Evolutionary conservation across 2,329 filamentous ascomycete species (phyloP).

Genomic region (Thermoascus crustaceus): DNA sequence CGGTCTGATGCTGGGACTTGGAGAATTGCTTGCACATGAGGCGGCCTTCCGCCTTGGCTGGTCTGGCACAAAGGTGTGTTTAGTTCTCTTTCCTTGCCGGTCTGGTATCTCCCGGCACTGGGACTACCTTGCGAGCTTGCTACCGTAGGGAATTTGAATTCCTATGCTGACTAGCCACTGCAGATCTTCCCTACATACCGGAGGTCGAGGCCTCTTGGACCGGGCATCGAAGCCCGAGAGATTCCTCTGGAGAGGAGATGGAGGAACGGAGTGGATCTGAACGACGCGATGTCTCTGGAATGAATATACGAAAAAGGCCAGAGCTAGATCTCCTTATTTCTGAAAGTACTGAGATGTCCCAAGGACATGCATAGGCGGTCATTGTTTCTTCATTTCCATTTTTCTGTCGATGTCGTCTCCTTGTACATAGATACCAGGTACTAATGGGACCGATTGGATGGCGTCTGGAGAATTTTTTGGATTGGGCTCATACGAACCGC

Average conservation of each 20-base stretch:
- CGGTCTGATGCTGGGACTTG: slow-evolving; percentile 95
- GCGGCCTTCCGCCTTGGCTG: slow-evolving; percentile 87
- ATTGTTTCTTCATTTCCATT: slow-evolving; percentile 1
- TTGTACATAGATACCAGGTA: slow-evolving; percentile 28
- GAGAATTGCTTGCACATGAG: slow-evolving; percentile 94
- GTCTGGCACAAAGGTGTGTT: slow-evolving; percentile 79
- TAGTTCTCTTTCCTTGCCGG: slow-evolving; percentile 1
- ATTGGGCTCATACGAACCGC: slow-evolving; percentile 6
- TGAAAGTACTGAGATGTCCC: not conserved
- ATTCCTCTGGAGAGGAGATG: slow-evolving; percentile 49
- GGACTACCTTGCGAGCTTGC: slow-evolving; percentile 2
- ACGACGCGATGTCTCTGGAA: slow-evolving; percentile 62
- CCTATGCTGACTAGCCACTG: slow-evolving; percentile 1
- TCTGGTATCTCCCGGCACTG: not conserved
- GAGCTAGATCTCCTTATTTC: slow-evolving; percentile 1
- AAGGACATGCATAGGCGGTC: too few species aligned
- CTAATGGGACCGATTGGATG: slow-evolving; percentile 16
- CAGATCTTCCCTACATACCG: slow-evolving; percentile 56
- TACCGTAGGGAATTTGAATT: not conserved
- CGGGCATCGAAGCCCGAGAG: slow-evolving; percentile 73
- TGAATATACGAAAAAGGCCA: slow-evolving; percentile 24
- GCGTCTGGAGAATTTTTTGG: slow-evolving; percentile 22
- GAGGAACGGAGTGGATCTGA: slow-evolving; percentile 47
- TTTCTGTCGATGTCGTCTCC: slow-evolving; percentile 8
- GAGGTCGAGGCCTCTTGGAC: slow-evolving; percentile 60